Base-by-base conservation (phyloP, 225 moss, liverwort and hornwort genomes). In the Neckera pumila region DNA sequence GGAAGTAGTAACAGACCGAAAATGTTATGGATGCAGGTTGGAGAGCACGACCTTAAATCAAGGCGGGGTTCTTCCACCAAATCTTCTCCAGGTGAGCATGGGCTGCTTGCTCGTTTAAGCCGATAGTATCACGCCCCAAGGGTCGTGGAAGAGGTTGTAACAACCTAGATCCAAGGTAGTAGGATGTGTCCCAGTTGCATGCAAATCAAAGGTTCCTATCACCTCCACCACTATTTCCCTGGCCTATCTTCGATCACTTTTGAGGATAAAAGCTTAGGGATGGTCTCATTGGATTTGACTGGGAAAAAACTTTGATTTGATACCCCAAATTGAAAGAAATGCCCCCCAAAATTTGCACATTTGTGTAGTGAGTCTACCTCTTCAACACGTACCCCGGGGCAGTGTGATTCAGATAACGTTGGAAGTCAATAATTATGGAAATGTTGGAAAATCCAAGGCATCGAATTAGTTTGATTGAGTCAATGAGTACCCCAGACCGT, bases 41-140 rank as follows among this genome's bases (percentile, higher is more conserved):
- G 94, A 94, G 87, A 90, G 47, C 87, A 94, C 94, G 36, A 87
- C 89, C 82, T 85, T 94, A 86, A 90, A 87, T 66, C 95, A 92
- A 93, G 97, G 96, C 89, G 96, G 95, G 60, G 92, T 94, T 86
- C 89, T 98, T 91, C 90, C 94, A 58, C 93, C 95, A 85, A 92
- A 93, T 90, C 88, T 96, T 71, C 94, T 99, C 85, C 97, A 98
- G 94, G 98, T 96, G 87, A 90, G 94, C 71, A 82, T 88, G 84
- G 67, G 54, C 58, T 85, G 61, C 79, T 87, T 75, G 10, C 36
- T 73, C 69, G 56, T 89, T 85, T 47, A 12, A 56, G 42, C 57
- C 70, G 21, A 9, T 84, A 84, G 54, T 84, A 56, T 56, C 40
- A 42, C 49, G 28, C 28, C 66, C 27, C 8, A 12, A 82, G 49